Evolutionary conservation across 1,284 basidiomycete genomes (phyloP), one percentile per base, ranked within the genome.

Genomic region (Trametes sp.): DNA sequence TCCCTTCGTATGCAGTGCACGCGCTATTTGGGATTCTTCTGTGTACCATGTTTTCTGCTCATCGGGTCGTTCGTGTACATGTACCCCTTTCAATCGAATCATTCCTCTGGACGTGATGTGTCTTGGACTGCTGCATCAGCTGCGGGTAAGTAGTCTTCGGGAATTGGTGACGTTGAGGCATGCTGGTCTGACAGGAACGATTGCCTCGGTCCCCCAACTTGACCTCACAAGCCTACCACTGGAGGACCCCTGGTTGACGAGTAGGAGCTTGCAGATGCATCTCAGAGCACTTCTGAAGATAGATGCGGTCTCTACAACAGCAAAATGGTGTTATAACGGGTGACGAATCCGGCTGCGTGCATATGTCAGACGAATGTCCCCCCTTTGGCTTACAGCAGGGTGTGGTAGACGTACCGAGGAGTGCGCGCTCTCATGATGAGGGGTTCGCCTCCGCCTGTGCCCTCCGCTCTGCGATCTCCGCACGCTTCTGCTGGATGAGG

Each of bases 401-500:
- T 19, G 38, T 19, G 8, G 16, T 19, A n/a, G 16, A 41, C 38
- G 13, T 41, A 41, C 38, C 38, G n/a, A n/a, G 19, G n/a, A 14
- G 16, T 14, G 10, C 35, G 35, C 6, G 35, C 38, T 2, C 42
- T 62, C 54, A 65, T 62, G 61, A 55, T 38, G 66, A 28, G 41
- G 74, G 75, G 21, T 70, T 74, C 21, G 66, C 76, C 38, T 78
- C 70, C 60, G 75, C 71, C 63, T 77, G 73, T 67, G 76, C 73
- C 72, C 83, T 78, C 53, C 81, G 78, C 71, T 83, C 84, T 35
- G 77, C 71, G 56, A 92, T 84, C 70, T 88, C 79, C 35, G 78
- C 81, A 48, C 85, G 83, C 76, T 88, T 90, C 75, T 84, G 78
- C 29, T 83, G 82, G 44, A 92, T 74, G 35, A 92, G 77, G 52